Evolutionary conservation across 768 basidiomycete genomes (phyloP).

Genomic region (Kondoa malvinella): DNA sequence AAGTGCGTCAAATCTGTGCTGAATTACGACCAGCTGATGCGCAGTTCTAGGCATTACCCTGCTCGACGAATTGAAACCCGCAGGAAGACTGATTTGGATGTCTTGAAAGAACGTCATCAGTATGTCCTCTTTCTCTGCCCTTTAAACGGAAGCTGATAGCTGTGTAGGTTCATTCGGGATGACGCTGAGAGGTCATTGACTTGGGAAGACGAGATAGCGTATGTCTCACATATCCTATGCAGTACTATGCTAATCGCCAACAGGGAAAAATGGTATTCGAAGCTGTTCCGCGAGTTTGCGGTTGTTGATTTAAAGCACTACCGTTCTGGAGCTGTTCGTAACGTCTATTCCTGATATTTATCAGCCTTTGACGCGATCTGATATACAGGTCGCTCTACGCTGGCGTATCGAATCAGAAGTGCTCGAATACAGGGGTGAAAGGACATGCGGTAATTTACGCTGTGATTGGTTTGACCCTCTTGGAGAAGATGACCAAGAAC

Average conservation of each 20-base stretch:
- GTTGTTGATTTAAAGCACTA: constrained; percentile 32
- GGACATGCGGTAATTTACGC: constrained; percentile 32
- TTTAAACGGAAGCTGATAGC: background rate
- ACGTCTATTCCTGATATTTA: too few species aligned
- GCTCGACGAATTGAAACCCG: background rate
- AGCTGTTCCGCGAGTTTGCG: constrained; percentile 19
- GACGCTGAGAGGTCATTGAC: background rate
- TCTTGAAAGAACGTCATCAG: background rate
- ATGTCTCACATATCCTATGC: background rate
- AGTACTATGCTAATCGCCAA: too few species aligned
- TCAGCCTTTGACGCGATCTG: too few species aligned
- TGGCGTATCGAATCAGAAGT: constrained; percentile 34
- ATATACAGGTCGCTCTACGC: constrained; percentile 33
- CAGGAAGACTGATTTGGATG: constrained; percentile 4
- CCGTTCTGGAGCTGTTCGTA: constrained; percentile 29
- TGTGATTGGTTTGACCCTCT: constrained; percentile 30
- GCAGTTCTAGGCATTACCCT: background rate
- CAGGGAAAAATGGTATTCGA: constrained; percentile 16
- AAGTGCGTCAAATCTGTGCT: background rate
- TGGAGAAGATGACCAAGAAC: constrained; percentile 5
- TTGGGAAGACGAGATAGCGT: constrained; percentile 6
- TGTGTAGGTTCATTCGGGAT: constrained; percentile 1
- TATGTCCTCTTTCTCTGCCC: background rate
- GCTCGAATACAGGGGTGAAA: constrained; percentile 30
- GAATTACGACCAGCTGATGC: background rate